phyloP scores from a whole-genome alignment of 192 early-diverging fungal species.

The Spizellomyces sp. region DNA sequence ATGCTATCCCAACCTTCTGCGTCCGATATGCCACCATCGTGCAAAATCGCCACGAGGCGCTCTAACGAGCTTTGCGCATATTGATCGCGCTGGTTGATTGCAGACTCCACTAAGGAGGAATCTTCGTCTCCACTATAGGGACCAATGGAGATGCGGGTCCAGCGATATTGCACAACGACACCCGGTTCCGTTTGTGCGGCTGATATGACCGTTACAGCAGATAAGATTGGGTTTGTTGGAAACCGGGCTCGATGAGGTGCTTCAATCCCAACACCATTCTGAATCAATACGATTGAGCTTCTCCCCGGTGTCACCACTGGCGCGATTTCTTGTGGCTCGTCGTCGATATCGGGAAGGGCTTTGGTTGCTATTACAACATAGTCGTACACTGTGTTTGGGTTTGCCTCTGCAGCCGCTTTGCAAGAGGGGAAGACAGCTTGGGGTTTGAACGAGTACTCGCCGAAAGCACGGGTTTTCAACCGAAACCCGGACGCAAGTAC shows the following conservation, averaged over 20 bases:
- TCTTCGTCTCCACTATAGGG: conserved; percentile 4
- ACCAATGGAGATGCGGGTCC: conserved; percentile 32
- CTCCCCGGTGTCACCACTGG: conserved; percentile 22
- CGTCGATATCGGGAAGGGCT: conserved; percentile 24
- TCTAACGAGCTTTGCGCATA: conserved; percentile 6
- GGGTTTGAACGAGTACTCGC: conserved; percentile 27
- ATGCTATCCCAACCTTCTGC: conserved; percentile 13
- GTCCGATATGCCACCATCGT: conserved; percentile 24
- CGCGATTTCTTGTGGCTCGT: conserved; percentile 16
- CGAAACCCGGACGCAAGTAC: conserved; percentile 20
- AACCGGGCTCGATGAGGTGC: conserved; percentile 8
- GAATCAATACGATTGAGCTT: conserved; percentile 29
- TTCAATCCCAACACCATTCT: conserved; percentile 42
- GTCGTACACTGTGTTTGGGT: background rate
- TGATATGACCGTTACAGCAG: conserved; percentile 26
- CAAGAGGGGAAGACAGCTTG: conserved; percentile 17
- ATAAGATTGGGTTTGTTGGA: conserved; percentile 16
- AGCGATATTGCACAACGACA: conserved; percentile 20
- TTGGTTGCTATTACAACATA: conserved; percentile 37
- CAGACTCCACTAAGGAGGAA: background rate
- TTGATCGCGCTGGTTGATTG: background rate
- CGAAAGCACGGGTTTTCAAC: conserved; percentile 24
- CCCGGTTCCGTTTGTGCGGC: conserved; percentile 27
- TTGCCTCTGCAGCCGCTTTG: conserved; percentile 14
- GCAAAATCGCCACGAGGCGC: background rate